Conservation (phyloP, 306 rosid species). For the Astragalus membranaceus region DNA sequence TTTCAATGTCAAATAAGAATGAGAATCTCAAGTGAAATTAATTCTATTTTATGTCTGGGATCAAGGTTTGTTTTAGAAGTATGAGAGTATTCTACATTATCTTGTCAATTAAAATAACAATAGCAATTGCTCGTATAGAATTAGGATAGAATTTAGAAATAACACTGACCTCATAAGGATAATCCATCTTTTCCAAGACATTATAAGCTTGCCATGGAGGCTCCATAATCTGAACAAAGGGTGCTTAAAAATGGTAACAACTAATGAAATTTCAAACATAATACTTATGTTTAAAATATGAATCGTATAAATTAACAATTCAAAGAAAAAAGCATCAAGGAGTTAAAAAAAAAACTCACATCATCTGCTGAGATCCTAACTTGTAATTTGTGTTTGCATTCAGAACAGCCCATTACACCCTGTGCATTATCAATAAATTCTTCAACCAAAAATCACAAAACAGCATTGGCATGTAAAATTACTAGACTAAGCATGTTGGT, state of each 20-base stretch:
- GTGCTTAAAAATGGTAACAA: slow-evolving; percentile 6
- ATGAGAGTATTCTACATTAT: slow-evolving; percentile 2
- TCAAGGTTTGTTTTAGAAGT: slow-evolving; percentile 10
- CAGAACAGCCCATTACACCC: slow-evolving; percentile 97
- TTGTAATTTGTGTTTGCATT: slow-evolving; percentile 80
- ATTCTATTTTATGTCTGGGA: not conserved
- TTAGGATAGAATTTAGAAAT: not conserved
- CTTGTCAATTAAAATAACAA: not conserved
- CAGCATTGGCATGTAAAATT: slow-evolving; percentile 21
- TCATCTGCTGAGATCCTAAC: slow-evolving; percentile 85
- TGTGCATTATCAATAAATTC: slow-evolving; percentile 38
- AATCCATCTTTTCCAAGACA: slow-evolving; percentile 80
- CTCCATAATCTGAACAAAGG: slow-evolving; percentile 78
- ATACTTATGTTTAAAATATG: not conserved
- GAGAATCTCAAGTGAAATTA: slow-evolving; percentile 9
- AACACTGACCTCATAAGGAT: slow-evolving; percentile 77
- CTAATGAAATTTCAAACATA: not conserved
- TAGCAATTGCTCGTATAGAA: slow-evolving; percentile 1
- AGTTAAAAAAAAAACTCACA: slow-evolving; percentile 50
- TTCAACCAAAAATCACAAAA: slow-evolving; percentile 13
- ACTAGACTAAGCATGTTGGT: not conserved
- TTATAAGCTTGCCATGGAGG: slow-evolving; percentile 92
- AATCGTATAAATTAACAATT: slow-evolving; percentile 4
- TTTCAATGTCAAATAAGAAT: slow-evolving; percentile 23
- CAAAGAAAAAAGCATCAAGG: not conserved